Evolutionary conservation across 306 rosid species (phyloP), one percentile per base, ranked within the genome.

Genomic region (Chamaecrista fasciculata): DNA sequence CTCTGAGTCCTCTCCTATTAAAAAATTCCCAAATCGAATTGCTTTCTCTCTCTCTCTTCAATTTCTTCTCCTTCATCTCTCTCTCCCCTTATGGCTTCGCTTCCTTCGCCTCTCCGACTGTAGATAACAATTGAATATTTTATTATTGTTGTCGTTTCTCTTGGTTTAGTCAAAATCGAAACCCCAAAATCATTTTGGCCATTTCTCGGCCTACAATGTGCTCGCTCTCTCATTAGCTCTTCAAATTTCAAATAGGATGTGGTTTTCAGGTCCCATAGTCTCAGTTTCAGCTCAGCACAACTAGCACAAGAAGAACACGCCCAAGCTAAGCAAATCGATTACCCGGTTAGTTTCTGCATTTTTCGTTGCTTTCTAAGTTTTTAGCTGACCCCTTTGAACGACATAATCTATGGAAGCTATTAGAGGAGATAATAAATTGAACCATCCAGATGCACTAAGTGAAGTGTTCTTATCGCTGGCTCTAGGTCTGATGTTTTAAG

Each of bases 101-200:
- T 46, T 39, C 48, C 77, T 60, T 65, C 61, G 7, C 59, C 48
- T 48, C 75, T 43, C 8, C 60, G 15, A 47, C 55, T n/a, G 61
- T 58, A 52, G 65, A 39, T 29, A 29, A 7, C 43, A 57, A 20
- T 33, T 55, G 29, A 60, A 61, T 11, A 65, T 42, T 43, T 40
- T 25, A 56, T 40, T 25, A 56, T 58, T 52, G 20, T 57, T 81
- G 79, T 86, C 85, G 67, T 69, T 79, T 79, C 61, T 66, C 28
- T 6, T 40, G 62, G 37, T 70, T 46, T 52, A 47, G 83, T 83
- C 83, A 72, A 81, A 74, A 76, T 84, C 70, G 26, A 24, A 24
- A 42, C 37, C 66, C 86, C 79, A 61, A 76, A 76, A 79, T 83
- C 77, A 69, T 62, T 26, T 31, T 75, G 44, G 77, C 65, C 73